Evolutionary conservation across 2,329 filamentous ascomycete species (phyloP), one percentile per base, ranked within the genome.

Genomic region (Curvularia hawaiiensis): DNA sequence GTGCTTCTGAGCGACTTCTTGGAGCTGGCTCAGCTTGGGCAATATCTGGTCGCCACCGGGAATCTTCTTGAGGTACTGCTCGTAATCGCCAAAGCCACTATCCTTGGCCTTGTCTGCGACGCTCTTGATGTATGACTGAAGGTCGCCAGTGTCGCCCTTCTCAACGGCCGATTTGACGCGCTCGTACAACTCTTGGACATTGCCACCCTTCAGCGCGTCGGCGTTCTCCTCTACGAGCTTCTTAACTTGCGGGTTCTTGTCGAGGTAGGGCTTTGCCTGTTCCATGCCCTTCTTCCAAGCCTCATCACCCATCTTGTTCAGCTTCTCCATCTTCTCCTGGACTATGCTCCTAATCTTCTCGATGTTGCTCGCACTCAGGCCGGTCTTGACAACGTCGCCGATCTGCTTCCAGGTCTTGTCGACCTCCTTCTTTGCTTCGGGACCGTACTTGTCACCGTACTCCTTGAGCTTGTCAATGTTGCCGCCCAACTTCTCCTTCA

Each of bases 211-310:
- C 48, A 93, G 77, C 0, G 82, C 76, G 54, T 90, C 86, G 46
- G 83, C 81, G 74, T 93, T 92, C 69, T 89, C 80, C 79, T 91
- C 88, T 1, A 92, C 72, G 0, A 91, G 74, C 75, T 91, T 81
- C 80, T 91, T 92, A 57, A 90, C 78, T 77, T 90, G 80, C n/a
- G 89, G 88, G 75, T 85, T 90, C 82, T 91, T 91, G 65, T 92
- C 89, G 0, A 92, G 82, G 58, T 86, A 84, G 0, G 89, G 88
- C 79, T 90, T 87, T 35, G 85, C 87, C 75, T 90, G 81, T 76
- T 92, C 86, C 46, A 90, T 70, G 0, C 85, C 88, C 79, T 90
- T 89, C 63, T 86, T 80, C 88, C 88, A 92, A 0, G 87, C 86
- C 75, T 91, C 82, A 40, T 92, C 88, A 22, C 88, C 88, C 2